A percentile compares a stretch with the other conserved stretches of the same genome.
phyloP scores from a whole-genome alignment of 768 basidiomycete genomes.

The Fomitopsis pulvina region DNA sequence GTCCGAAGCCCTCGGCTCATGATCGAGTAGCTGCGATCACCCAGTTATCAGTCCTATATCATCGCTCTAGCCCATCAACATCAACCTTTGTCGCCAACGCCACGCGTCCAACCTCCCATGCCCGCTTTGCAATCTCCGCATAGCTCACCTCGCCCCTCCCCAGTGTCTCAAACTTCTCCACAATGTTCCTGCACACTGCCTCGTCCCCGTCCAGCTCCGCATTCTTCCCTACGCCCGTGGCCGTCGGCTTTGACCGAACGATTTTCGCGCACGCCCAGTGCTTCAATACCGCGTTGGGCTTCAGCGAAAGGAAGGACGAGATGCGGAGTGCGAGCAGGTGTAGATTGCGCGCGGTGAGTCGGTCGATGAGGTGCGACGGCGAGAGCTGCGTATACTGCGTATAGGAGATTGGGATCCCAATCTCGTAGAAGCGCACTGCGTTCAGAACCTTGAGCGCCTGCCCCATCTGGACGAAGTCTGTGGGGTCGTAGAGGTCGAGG shows the following conservation, averaged over 20 bases:
- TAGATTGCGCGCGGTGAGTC: constrained; percentile 80
- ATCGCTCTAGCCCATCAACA: neutral
- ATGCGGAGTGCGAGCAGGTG: constrained; percentile 91
- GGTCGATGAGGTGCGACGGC: constrained; percentile 71
- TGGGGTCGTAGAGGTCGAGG: constrained; percentile 87
- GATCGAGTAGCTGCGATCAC: constrained; percentile 67
- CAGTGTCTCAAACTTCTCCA: constrained; percentile 82
- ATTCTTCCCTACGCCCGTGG: constrained; percentile 45
- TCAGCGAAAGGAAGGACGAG: constrained; percentile 75
- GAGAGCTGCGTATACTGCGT: constrained; percentile 84
- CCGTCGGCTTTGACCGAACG: constrained; percentile 54
- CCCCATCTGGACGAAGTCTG: constrained; percentile 89
- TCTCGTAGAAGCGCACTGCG: constrained; percentile 84
- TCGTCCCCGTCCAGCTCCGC: constrained; percentile 63
- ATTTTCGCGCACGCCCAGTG: constrained; percentile 98
- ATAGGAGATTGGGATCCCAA: constrained; percentile 91
- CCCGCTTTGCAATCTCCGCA: constrained; percentile 89
- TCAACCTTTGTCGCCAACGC: constrained; percentile 78
- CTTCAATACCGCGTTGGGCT: constrained; percentile 80
- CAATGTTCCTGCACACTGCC: constrained; percentile 74
- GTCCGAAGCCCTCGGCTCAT: constrained; percentile 82
- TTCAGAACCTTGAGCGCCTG: constrained; percentile 91
- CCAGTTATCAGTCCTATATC: neutral
- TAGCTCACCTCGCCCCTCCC: constrained; percentile 81
- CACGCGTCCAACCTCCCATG: constrained; percentile 83